Percentiles rank a stretch among this genome's conserved stretches.
These are phyloP conservation scores for Diutina catenulata DNA, from an alignment of 1,139 yeast species.

Conservation along the genomic window DNA sequence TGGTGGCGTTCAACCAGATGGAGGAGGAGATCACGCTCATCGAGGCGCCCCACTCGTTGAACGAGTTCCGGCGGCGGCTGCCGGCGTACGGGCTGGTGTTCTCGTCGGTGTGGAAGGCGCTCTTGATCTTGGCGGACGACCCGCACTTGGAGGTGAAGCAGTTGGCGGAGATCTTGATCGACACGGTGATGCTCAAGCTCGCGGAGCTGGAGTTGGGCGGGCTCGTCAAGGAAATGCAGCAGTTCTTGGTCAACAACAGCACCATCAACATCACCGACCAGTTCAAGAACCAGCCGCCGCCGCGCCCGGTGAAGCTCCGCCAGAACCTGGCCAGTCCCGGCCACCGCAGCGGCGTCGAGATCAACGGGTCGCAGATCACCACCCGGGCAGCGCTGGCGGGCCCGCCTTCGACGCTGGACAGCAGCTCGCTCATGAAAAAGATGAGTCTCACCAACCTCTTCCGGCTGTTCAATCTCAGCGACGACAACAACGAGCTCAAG, in stretches of 20 bases:
- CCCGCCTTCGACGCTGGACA: slow-evolving; percentile 12
- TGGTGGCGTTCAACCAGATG: slow-evolving; percentile 77
- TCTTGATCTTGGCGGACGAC: slow-evolving; percentile 74
- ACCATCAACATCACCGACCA: slow-evolving; percentile 29
- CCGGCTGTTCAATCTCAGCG: slow-evolving; percentile 27
- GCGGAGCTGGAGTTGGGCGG: slow-evolving; percentile 58
- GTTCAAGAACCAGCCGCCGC: slow-evolving; percentile 15
- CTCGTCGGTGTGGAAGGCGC: slow-evolving; percentile 78
- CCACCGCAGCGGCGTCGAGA: not conserved
- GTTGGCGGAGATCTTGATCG: slow-evolving; percentile 66
- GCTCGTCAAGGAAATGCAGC: slow-evolving; percentile 54
- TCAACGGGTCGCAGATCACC: not conserved
- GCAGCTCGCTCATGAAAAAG: slow-evolving; percentile 26
- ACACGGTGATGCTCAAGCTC: slow-evolving; percentile 55
- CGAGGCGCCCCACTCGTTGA: slow-evolving; percentile 47
- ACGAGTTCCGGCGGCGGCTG: slow-evolving; percentile 46
- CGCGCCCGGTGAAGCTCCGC: not conserved
- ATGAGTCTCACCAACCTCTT: slow-evolving; percentile 32
- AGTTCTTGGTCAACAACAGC: slow-evolving; percentile 43
- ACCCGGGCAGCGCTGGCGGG: not conserved
- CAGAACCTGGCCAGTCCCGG: too few relatives aligned
- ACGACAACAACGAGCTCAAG: slow-evolving; percentile 29
- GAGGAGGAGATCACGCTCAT: slow-evolving; percentile 68
- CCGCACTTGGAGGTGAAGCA: slow-evolving; percentile 77
- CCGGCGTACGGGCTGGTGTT: slow-evolving; percentile 85